Percentiles rank a stretch among this genome's conserved stretches.
Evolutionary conservation across 257 asterid species (phyloP).

Genomic region (Datura wrightii): DNA sequence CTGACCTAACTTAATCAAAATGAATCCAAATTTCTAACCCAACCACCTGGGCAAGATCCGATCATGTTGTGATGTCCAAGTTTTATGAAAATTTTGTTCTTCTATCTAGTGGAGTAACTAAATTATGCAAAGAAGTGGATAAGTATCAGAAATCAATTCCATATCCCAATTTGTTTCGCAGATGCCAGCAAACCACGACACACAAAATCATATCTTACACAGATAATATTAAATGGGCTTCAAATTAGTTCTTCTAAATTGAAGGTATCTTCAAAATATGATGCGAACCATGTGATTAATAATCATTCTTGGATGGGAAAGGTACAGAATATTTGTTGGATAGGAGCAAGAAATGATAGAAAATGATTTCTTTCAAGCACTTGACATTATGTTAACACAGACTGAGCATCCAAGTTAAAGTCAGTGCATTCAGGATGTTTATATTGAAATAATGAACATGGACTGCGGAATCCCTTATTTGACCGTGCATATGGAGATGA

Average conservation of each 20-base stretch:
- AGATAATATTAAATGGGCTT: conserved; percentile 32
- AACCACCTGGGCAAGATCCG: conserved; percentile 35
- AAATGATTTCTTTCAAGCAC: conserved; percentile 45
- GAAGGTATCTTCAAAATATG: conserved; percentile 42
- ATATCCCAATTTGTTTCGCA: conserved; percentile 13
- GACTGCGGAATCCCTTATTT: conserved; percentile 34
- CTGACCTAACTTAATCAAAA: too few species aligned
- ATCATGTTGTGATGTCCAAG: conserved; percentile 38
- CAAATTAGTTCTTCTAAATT: conserved; percentile 42
- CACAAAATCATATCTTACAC: conserved; percentile 34
- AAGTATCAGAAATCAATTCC: conserved; percentile 37
- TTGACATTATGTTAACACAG: conserved; percentile 38
- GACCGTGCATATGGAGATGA: conserved; percentile 46
- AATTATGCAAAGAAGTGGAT: conserved; percentile 34
- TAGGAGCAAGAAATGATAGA: conserved; percentile 35
- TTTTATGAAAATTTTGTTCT: conserved; percentile 35
- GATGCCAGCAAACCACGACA: conserved; percentile 42
- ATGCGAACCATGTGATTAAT: conserved; percentile 37
- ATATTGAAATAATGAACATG: conserved; percentile 43
- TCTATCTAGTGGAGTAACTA: conserved; percentile 38
- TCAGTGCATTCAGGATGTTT: conserved; percentile 44
- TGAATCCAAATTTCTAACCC: too few species aligned
- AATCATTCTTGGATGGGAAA: conserved; percentile 40
- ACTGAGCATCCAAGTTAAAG: conserved; percentile 35
- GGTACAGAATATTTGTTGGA: conserved; percentile 36